Evolutionary conservation across 306 rosid species (phyloP).

Genomic region (Abrus pulchellus): DNA sequence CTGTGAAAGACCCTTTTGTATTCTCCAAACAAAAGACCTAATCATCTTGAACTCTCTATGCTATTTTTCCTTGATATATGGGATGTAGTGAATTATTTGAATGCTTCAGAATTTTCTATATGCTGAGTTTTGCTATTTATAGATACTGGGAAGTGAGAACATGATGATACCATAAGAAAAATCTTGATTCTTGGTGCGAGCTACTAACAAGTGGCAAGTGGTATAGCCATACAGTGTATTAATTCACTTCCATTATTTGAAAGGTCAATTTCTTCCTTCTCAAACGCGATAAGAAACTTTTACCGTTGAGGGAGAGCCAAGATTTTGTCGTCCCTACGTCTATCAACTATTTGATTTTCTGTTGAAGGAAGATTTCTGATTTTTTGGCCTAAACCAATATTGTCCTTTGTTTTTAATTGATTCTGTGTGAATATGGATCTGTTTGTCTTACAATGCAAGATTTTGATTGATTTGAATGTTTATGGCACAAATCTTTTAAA

Average conservation of each 20-base stretch:
- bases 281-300: neutral
- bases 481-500: neutral
- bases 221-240: neutral
- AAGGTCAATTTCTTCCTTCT: neutral
- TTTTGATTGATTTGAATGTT: slow-evolving; percentile 8
- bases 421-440: neutral
- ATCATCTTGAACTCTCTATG: slow-evolving; percentile 28
- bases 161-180: neutral
- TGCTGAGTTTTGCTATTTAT: slow-evolving; percentile 22
- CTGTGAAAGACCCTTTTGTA: slow-evolving; percentile 56
- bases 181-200: neutral
- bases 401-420: neutral
- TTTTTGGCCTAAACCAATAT: neutral
- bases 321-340: neutral
- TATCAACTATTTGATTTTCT: neutral
- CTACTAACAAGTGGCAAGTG: neutral
- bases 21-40: slow-evolving; percentile 49
- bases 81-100: neutral
- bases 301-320: neutral
- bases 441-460: neutral
- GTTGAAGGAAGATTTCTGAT: neutral
- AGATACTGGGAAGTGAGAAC: neutral
- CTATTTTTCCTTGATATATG: neutral
- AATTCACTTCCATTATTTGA: neutral
- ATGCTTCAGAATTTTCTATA: neutral